phyloP scores from a whole-genome alignment of 257 asterid genomes.

The Solanum arcanum region DNA sequence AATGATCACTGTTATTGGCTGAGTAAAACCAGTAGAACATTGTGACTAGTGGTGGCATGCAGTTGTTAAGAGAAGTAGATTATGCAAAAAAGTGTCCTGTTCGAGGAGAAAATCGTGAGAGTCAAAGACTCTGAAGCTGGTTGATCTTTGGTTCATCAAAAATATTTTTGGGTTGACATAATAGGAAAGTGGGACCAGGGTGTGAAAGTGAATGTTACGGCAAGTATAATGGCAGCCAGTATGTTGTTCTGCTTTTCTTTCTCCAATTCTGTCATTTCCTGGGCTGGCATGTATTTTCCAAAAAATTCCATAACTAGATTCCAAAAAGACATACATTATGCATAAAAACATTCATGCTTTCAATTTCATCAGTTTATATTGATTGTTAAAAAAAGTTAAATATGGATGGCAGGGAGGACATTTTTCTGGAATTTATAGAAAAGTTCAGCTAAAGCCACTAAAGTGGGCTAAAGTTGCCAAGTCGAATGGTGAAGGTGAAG shows the following conservation, averaged over 20 bases:
- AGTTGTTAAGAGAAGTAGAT: not conserved
- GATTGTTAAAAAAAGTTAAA: conserved; percentile 1
- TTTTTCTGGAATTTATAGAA: conserved; percentile 94
- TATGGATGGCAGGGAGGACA: conserved; percentile 76
- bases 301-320: not conserved
- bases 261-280: not conserved
- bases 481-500: conserved; percentile 79
- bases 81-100: not conserved
- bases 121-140: not conserved
- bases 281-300: not conserved
- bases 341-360: not conserved
- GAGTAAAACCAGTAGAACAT: not conserved
- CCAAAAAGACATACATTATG: not conserved
- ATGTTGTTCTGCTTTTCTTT: not conserved
- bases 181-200: not conserved
- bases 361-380: not conserved
- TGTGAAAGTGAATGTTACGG: not conserved
- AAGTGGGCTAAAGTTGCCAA: conserved; percentile 78
- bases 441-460: conserved; percentile 92
- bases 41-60: not conserved
- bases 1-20: not conserved
- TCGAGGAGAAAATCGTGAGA: not conserved
- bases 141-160: not conserved
- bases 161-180: not conserved
- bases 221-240: not conserved